Evolutionary conservation across 2,329 filamentous ascomycete species (phyloP), one percentile per base, ranked within the genome.

Genomic region (Colletotrichum siamense): DNA sequence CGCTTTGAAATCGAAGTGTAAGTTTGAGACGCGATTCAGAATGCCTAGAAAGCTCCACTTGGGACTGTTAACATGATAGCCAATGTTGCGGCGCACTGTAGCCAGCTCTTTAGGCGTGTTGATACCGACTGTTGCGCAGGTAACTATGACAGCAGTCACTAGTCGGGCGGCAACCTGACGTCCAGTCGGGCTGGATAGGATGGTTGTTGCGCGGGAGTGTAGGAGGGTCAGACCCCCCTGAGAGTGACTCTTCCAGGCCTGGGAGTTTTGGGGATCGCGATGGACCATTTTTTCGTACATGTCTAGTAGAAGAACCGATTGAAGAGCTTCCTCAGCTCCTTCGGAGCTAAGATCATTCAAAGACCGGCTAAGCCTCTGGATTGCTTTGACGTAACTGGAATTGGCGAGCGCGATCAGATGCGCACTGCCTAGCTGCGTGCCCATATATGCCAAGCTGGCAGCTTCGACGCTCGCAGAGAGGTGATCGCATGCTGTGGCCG

Each of bases 211-310:
- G 18, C 61, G 32, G 22, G 67, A 32, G 13, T 74, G 65, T 5
- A 80, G 70, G 8, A 81, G 57, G 22, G 73, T 69, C n/a, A 81
- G 44, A 30, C 78, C 80, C 1, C 80, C 80, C 6, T 76, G 73
- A 8, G 80, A 71, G 16, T 82, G 80, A 44, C 77, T 81, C 69
- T 75, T 65, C 78, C 79, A 80, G 3, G 79, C 68, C 3, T 67
- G 39, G 2, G 69, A 61, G 2, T 62, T 49, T 5, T 26, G n/a
- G 4, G 57, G 74, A 7, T 78, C 68, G 9, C 79, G 78, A 8
- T 75, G 71, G 30, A 78, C 77, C 57, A 82, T 79, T 72, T 81
- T 82, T 75, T 82, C 81, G 59, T 80, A 82, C 39, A 81, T 77
- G 49, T 82, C 81, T 8, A 82, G 79, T 12, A 82, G 77, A 8